Conservation (phyloP, 1,284 basidiomycete species). For the Melanopsichium pennsylvanicum region DNA sequence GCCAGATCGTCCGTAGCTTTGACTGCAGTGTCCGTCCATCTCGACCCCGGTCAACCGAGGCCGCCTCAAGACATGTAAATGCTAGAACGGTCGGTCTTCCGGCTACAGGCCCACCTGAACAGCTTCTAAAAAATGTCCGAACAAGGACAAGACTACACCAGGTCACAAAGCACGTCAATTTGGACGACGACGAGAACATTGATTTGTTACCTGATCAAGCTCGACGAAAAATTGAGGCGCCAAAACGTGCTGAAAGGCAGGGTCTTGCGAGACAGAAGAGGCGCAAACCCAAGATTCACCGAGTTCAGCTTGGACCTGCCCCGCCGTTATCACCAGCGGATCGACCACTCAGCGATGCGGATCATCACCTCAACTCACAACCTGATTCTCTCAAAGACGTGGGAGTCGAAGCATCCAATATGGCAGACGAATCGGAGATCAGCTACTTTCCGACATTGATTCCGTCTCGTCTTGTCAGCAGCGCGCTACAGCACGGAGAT, state of each 20-base stretch:
- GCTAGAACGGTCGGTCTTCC: slow-evolving; percentile 5
- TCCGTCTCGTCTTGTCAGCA: neutral
- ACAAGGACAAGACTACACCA: neutral
- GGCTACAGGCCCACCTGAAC: neutral
- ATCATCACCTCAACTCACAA: slow-evolving; percentile 24
- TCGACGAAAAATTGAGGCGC: neutral
- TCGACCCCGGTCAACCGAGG: neutral
- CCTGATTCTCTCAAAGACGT: slow-evolving; percentile 3
- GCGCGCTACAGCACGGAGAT: neutral
- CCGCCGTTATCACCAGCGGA: slow-evolving; percentile 7
- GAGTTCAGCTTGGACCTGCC: slow-evolving; percentile 11
- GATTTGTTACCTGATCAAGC: neutral
- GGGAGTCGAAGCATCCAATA: neutral
- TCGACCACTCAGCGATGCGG: slow-evolving; percentile 20
- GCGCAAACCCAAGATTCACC: slow-evolving; percentile 20
- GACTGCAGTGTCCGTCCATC: neutral
- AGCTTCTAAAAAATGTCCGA: neutral
- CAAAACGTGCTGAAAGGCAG: slow-evolving; percentile 2
- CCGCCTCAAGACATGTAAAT: neutral
- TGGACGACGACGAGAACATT: slow-evolving; percentile 13
- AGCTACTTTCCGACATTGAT: slow-evolving; percentile 35
- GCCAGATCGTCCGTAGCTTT: neutral
- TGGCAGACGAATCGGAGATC: slow-evolving; percentile 34
- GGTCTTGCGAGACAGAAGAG: neutral
- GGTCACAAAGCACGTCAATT: neutral